Conservation (phyloP, 73 alveolate genomes). For the Urostyla sp. region DNA sequence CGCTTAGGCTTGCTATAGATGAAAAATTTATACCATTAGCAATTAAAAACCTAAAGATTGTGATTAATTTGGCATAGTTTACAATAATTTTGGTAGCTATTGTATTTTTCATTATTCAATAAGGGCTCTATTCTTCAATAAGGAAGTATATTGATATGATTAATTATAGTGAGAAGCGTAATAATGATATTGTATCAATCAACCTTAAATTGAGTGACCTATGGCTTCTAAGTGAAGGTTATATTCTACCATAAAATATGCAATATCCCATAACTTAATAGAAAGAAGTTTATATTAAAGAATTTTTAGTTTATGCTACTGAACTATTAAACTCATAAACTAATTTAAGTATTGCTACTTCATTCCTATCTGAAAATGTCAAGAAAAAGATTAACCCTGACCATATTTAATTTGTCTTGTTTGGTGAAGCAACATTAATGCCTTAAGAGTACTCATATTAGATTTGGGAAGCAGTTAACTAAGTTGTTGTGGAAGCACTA, state of each 20-base stretch:
- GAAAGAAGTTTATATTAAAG: background rate
- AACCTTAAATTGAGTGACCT: constrained; percentile 18
- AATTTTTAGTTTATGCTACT: constrained; percentile 28
- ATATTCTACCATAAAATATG: background rate
- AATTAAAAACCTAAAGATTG: constrained; percentile 26
- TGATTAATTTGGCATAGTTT: constrained; percentile 39
- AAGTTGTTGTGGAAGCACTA: constrained; percentile 43
- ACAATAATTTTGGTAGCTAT: constrained; percentile 27
- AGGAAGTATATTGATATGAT: constrained; percentile 5
- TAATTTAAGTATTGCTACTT: constrained; percentile 15
- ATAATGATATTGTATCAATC: constrained; percentile 34
- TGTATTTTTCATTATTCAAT: constrained; percentile 18
- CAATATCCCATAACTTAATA: background rate
- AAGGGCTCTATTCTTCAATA: constrained; percentile 26
- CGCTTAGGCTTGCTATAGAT: constrained; percentile 57
- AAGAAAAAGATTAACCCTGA: constrained; percentile 35
- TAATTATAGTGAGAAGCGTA: constrained; percentile 33
- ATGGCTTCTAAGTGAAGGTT: constrained; percentile 17
- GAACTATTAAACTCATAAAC: constrained; percentile 29
- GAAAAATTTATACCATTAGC: constrained; percentile 51
- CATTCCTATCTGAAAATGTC: background rate
- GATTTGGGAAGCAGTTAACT: constrained; percentile 50
- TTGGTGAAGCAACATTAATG: background rate
- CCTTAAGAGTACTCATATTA: constrained; percentile 11
- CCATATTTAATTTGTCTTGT: constrained; percentile 7